Base-by-base conservation (phyloP, 192 early-diverging fungal species). In the Haplosporangium gracile region DNA sequence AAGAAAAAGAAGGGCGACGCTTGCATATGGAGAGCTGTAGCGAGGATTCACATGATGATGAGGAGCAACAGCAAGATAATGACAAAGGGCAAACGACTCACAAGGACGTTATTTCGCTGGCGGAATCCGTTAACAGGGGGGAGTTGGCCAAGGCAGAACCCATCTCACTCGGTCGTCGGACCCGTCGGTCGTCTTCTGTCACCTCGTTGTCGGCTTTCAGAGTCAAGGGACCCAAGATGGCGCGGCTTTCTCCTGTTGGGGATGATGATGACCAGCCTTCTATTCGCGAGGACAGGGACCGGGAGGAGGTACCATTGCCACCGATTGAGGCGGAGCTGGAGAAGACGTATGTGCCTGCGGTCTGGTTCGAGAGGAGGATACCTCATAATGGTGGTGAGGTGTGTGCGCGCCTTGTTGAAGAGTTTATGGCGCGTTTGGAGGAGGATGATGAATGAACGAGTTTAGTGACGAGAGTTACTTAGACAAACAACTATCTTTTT, bases 371-470 rank as follows among this genome's bases (percentile, higher is more conserved):
- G 29, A 63, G 82, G 20, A 45, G 74, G 72, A 85, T 85, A 29
- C 77, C 82, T 9, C 74, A 85, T 18, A 85, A 85, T 22, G 82
- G 82, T 1, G 82, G 82, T 5, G 82, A 85, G 26, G 82, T 85
- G 47, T 85, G 82, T 43, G 82, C 82, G 20, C 53, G 73, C 2
- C 47, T 85, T 1, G 78, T 85, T 10, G 73, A 85, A n/a, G 82
- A 85, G 53, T 85, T 79, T 45, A 79, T 85, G 82, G 77, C 72
- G 4, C 77, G 76, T 22, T 5, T 85, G 24, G 76, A 42, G 8
- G 76, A 74, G 40, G 42, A 73, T 2, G 77, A 36, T n/a, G 40
- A 24, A 9, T 29, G 26, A 32, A 32, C 34, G 3, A 2, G 34
- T 20, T 55, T n/a, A 15, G 4, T 45, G 11, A 11, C 43, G 5